These are phyloP conservation scores for Calonectria pauciramosa DNA, from an alignment of 2,329 filamentous ascomycete genomes.

Conservation along the genomic window DNA sequence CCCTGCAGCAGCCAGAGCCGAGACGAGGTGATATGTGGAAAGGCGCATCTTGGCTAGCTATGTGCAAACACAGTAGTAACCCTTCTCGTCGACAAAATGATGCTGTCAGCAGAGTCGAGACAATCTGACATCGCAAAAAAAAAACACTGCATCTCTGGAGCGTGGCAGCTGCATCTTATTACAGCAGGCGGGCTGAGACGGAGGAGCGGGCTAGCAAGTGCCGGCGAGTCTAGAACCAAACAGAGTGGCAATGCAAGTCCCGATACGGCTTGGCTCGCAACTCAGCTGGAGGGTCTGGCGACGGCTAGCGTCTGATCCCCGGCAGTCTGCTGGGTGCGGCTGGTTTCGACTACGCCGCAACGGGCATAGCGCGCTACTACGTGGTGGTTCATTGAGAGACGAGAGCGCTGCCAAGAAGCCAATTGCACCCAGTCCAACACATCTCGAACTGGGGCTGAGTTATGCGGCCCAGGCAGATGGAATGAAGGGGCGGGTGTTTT, in stretches of 20 bases:
- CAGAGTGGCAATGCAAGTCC: neutral
- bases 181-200: neutral
- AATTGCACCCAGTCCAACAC: neutral
- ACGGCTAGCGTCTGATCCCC: neutral
- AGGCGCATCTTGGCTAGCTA: neutral
- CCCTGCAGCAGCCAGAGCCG: neutral
- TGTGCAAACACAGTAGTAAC: neutral
- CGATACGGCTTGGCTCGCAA: neutral
- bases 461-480: neutral
- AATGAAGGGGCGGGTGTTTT: neutral
- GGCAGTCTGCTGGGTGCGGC: neutral
- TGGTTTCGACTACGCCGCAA: neutral
- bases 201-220: neutral
- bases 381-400: neutral
- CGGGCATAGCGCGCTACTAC: neutral
- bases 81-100: neutral
- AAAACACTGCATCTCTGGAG: neutral
- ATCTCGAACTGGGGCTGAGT: neutral
- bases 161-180: neutral
- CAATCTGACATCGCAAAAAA: too few species aligned
- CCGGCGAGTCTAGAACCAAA: neutral
- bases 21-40: neutral
- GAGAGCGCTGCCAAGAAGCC: neutral
- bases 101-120: too few species aligned
- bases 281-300: neutral